Conservation (phyloP, 2,329 filamentous ascomycete species). For the Cladorrhinum sp. region DNA sequence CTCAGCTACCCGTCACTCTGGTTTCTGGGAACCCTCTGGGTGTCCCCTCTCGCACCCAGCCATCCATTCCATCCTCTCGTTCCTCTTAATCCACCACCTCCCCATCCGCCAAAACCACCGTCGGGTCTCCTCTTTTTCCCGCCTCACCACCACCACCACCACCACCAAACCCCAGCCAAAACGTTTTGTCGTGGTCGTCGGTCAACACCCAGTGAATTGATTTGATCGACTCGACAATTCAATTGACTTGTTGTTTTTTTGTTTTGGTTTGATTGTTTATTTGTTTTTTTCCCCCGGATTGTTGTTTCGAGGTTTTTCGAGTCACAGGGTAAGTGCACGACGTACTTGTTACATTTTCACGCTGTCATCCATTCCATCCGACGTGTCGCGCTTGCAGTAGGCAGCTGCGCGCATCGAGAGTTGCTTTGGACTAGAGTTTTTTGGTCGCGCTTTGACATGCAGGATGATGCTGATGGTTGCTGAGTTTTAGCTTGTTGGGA, state of each 20-base stretch:
- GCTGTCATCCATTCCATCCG: conserved; percentile 10
- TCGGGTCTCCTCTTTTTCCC: neutral
- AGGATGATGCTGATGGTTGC: conserved; percentile 12
- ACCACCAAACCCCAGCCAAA: neutral
- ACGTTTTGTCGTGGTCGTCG: neutral
- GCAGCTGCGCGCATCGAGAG: neutral
- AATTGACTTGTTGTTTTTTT: neutral
- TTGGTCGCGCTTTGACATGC: neutral
- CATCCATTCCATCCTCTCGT: conserved; percentile 4
- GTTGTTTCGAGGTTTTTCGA: neutral
- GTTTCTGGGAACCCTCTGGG: conserved; percentile 28
- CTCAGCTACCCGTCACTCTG: conserved; percentile 27
- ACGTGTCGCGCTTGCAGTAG: neutral
- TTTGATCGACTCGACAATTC: neutral
- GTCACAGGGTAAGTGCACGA: conserved; percentile 15
- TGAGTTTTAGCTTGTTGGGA: neutral
- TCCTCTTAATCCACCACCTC: neutral
- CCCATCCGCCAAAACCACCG: conserved; percentile 1
- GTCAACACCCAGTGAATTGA: neutral
- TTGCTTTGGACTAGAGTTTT: conserved; percentile 5
- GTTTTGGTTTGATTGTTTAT: conserved; percentile 2
- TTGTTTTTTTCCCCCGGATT: neutral
- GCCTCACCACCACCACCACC: conserved; percentile 1
- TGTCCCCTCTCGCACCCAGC: conserved; percentile 12
- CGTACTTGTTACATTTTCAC: conserved; percentile 8